phyloP scores from a whole-genome alignment of 106 monocot genomes.

The Triglochin maritima region DNA sequence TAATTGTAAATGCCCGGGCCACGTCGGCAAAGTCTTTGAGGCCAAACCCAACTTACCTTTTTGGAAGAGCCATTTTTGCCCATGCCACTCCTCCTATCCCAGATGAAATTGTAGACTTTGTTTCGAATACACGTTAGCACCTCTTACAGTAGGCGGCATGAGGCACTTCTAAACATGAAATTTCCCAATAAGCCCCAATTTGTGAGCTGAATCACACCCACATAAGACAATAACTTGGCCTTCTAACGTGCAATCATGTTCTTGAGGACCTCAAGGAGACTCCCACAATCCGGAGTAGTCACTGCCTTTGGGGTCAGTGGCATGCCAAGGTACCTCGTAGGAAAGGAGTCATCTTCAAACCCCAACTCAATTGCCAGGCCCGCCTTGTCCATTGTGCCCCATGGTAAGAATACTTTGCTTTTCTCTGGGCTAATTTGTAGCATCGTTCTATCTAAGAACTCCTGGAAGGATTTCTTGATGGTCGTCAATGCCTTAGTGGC shows the following conservation, averaged over 20 bases:
- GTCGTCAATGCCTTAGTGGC: background rate
- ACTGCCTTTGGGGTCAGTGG: too few species aligned
- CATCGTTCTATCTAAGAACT: background rate
- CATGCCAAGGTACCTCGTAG: too few species aligned
- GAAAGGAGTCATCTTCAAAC: too few species aligned
- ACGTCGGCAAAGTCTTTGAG: too few species aligned
- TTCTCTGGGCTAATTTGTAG: background rate
- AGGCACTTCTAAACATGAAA: background rate
- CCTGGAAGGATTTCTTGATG: background rate
- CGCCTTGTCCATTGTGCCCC: too few species aligned
- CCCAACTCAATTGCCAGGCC: too few species aligned
- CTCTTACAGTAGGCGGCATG: background rate
- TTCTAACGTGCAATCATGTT: background rate
- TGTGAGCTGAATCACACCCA: too few species aligned
- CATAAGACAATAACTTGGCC: background rate
- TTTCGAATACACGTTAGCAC: background rate
- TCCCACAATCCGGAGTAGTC: background rate
- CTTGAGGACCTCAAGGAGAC: background rate
- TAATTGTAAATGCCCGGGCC: too few species aligned
- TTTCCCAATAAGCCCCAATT: background rate
- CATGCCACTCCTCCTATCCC: background rate
- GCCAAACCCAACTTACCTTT: background rate
- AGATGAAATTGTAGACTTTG: background rate
- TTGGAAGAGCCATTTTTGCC: background rate
- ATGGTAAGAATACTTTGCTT: too few species aligned